These are phyloP conservation scores for Diphasiastrum complanatum DNA, from an alignment of 83 land plant species.

Conservation along the genomic window DNA sequence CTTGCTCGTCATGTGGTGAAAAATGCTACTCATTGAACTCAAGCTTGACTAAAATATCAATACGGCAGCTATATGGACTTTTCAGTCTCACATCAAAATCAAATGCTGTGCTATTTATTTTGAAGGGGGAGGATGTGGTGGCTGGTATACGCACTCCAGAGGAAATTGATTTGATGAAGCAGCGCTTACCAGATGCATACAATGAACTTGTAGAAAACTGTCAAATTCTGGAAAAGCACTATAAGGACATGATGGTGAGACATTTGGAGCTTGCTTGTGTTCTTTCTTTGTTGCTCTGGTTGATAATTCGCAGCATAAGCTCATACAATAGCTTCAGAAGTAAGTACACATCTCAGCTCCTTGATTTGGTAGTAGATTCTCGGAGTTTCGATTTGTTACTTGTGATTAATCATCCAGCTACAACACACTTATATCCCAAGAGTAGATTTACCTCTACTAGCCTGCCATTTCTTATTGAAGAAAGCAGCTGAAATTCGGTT, in stretches of 20 bases:
- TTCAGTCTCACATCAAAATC: not conserved
- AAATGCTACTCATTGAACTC: not conserved
- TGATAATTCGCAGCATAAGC: no score
- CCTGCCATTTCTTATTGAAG: not conserved
- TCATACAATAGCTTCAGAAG: no score
- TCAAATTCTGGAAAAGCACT: constrained; percentile 80
- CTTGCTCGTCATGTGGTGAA: not conserved
- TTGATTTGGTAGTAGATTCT: no score
- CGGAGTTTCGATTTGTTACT: no score
- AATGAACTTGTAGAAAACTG: constrained; percentile 90
- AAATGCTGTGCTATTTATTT: not conserved
- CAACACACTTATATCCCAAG: not conserved
- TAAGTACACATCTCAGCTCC: no score
- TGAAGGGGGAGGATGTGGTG: constrained; percentile 95
- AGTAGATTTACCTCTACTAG: no score
- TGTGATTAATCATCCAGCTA: no score
- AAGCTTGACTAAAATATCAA: not conserved
- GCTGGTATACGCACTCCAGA: constrained; percentile 98
- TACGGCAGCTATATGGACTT: not conserved
- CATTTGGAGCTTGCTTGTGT: no score
- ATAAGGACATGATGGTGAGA: constrained; percentile 99
- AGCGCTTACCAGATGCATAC: constrained; percentile 84
- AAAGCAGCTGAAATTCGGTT: not conserved
- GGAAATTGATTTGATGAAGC: constrained; percentile 75
- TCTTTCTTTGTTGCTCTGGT: no score